These are phyloP conservation scores for Pyricularia sp. DNA, from an alignment of 2,329 filamentous ascomycete genomes.

Conservation along the genomic window DNA sequence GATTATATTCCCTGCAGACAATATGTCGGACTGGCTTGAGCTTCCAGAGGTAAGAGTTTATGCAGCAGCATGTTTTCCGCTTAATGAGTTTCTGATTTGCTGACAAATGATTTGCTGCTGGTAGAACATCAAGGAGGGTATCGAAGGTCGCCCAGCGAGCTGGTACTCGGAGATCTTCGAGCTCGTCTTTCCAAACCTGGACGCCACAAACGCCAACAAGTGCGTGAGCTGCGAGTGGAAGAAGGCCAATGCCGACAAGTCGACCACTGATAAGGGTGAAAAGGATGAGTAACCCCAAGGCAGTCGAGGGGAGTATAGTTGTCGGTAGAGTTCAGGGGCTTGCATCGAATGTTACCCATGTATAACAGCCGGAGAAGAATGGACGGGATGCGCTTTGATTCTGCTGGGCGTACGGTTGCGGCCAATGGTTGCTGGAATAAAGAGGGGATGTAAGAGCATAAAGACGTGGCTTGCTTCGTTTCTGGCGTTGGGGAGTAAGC, in stretches of 20 bases:
- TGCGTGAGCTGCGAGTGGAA: conserved; percentile 56
- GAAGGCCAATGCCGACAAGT: conserved; percentile 33
- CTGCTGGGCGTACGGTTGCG: background rate
- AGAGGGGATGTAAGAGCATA: background rate
- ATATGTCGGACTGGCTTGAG: conserved; percentile 94
- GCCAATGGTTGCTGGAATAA: background rate
- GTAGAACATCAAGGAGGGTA: conserved; percentile 95
- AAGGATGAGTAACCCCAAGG: conserved; percentile 22
- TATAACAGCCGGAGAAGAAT: background rate
- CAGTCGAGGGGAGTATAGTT: background rate
- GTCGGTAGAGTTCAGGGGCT: background rate
- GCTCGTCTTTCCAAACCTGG: conserved; percentile 76
- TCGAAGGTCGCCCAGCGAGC: conserved; percentile 80
- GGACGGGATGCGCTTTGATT: background rate
- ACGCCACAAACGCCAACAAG: conserved; percentile 62
- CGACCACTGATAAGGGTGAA: conserved; percentile 50
- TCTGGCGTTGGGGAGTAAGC: background rate
- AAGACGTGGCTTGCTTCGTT: background rate
- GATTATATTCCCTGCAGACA: conserved; percentile 91
- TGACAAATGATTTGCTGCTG: background rate
- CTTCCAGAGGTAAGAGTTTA: conserved; percentile 72
- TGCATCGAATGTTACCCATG: background rate
- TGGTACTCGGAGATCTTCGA: conserved; percentile 96
- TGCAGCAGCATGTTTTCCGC: background rate
- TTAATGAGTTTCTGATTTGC: background rate